Evolutionary conservation across 1,139 yeast species (phyloP), one percentile per base, ranked within the genome.

Genomic region (Taiozyma onychis): DNA sequence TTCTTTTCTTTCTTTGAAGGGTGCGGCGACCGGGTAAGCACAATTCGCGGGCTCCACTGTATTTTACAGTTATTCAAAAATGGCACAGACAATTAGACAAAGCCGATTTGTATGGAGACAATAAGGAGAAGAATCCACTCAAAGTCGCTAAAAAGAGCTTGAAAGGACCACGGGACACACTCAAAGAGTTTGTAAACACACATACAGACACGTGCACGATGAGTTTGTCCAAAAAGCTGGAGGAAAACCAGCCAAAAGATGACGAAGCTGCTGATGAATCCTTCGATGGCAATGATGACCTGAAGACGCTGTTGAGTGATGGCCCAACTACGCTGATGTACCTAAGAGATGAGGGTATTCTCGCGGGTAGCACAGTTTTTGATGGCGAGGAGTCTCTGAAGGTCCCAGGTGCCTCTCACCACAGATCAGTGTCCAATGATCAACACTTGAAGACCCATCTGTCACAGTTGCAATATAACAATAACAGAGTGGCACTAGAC

Each of bases 391-490:
- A 34, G 16, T 24, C 39, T 6, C 32, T 51, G 2, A 51, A 49
- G 16, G 44, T 43, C 18, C 52, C 54, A 1, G 28, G 44, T 28
- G 18, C 50, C 4, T 55, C 52, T 41, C 56, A 49, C 39, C 48
- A 44, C 18, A 51, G 63, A 50, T 50, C 56, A 1, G 35, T 48
- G 13, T 60, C 64, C 3, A 58, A 55, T 37, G 65, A 61, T 43
- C 48, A 48, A 32, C 55, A 55, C 28, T 37, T 66, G 22, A 63
- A 73, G 59, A 67, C 82, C 21, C 81, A 85, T 44, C 64, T 83
- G 27, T 80, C 81, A 53, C 95, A 88, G 60, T 66, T 82, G 30
- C 85, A 80, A 52, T 88, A 85, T 66, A 86, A 86, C 61, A 81
- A 83, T 55, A 82, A 82, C 67, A 76, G 83, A 50, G 69, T 80